Percentiles rank a stretch among this genome's conserved stretches.
Evolutionary conservation across 306 rosid genomes (phyloP).

Genomic region (Quercus engelmannii): DNA sequence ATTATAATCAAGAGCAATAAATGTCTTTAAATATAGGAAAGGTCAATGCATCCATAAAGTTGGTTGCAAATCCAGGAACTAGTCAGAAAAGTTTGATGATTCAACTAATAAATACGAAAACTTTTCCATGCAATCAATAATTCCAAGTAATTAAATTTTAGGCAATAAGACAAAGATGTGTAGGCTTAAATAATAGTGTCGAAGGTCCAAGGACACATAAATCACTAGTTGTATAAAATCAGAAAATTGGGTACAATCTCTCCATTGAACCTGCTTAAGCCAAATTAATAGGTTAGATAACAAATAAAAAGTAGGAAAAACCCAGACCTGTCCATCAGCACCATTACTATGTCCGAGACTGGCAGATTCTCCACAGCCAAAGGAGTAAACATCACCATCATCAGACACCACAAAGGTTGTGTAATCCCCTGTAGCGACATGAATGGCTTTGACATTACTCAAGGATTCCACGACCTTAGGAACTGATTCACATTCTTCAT

Average conservation of each 20-base stretch:
- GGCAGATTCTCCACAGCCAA: slow-evolving; percentile 94
- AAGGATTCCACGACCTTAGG: slow-evolving; percentile 87
- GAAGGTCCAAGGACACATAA: not conserved
- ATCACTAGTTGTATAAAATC: not conserved
- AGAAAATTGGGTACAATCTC: not conserved
- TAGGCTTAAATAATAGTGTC: not conserved
- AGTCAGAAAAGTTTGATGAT: not conserved
- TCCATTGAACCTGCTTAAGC: not conserved
- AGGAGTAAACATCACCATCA: slow-evolving; percentile 85
- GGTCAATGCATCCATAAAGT: no score
- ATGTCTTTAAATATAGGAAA: no score
- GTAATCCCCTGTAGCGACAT: slow-evolving; percentile 94
- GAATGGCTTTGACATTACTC: slow-evolving; percentile 69
- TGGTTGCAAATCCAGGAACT: no score
- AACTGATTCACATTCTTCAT: slow-evolving; percentile 78
- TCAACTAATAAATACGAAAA: not conserved
- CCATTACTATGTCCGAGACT: slow-evolving; percentile 78
- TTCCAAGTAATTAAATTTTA: not conserved
- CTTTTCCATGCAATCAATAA: not conserved
- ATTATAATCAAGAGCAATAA: no score
- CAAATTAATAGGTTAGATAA: not conserved
- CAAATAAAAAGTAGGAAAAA: slow-evolving; percentile 15
- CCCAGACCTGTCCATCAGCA: slow-evolving; percentile 59
- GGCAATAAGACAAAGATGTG: not conserved
- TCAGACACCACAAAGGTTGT: slow-evolving; percentile 84